phyloP scores from a whole-genome alignment of 495 filamentous ascomycete genomes.

The Lophiostoma macrostomum region DNA sequence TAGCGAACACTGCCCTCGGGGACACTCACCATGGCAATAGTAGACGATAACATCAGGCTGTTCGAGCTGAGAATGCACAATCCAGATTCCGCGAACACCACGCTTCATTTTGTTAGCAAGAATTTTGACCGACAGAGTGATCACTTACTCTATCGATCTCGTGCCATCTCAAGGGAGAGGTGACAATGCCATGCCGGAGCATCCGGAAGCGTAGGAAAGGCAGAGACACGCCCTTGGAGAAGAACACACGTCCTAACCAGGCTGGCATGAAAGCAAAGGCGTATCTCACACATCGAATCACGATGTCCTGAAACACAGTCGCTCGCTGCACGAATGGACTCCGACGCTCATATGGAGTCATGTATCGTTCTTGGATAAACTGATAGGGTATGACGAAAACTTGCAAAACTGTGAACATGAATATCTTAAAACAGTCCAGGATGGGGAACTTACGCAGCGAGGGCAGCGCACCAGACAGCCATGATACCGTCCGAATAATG shows the following conservation, averaged over 20 bases:
- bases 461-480: constrained; percentile 60
- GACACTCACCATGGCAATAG: constrained; percentile 65
- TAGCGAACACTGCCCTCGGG: neutral
- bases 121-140: no score
- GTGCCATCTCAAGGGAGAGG: constrained; percentile 59
- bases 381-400: constrained; percentile 55
- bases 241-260: constrained; percentile 66
- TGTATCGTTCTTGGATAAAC: constrained; percentile 57
- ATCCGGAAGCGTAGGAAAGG: constrained; percentile 73
- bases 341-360: constrained; percentile 45
- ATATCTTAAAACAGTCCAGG: neutral
- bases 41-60: constrained; percentile 68
- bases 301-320: constrained; percentile 68
- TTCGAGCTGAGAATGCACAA: constrained; percentile 49
- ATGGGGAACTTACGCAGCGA: constrained; percentile 56
- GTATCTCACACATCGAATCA: constrained; percentile 71
- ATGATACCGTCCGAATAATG: constrained; percentile 51
- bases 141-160: constrained; percentile 53
- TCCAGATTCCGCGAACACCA: constrained; percentile 59
- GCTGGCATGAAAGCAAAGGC: constrained; percentile 68
- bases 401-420: constrained; percentile 38
- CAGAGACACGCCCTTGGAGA: constrained; percentile 64
- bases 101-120: constrained; percentile 33
- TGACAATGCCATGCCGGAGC: constrained; percentile 63
- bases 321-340: constrained; percentile 63